These are phyloP conservation scores for Neolentinus lepideus DNA, from an alignment of 1,284 basidiomycete species.

Conservation along the genomic window DNA sequence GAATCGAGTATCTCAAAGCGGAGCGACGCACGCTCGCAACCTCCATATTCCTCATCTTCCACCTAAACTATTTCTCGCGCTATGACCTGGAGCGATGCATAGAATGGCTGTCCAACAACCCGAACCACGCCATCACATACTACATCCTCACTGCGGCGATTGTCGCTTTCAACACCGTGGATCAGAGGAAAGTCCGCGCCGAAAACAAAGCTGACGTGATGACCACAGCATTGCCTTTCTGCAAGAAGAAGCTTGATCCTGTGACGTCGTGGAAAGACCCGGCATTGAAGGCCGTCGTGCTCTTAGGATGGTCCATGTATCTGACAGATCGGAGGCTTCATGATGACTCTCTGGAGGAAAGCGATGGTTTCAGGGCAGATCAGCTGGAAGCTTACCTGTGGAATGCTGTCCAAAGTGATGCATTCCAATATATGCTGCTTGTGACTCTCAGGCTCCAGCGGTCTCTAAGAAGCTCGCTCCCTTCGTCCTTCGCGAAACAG, in stretches of 20 bases:
- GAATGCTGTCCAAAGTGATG: constrained; percentile 77
- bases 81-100: constrained; percentile 53
- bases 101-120: constrained; percentile 58
- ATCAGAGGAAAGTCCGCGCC: constrained; percentile 40
- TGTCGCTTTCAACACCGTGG: constrained; percentile 61
- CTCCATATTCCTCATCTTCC: constrained; percentile 54
- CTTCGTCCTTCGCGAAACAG: constrained; percentile 39
- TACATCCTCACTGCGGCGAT: constrained; percentile 70
- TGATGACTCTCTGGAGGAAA: constrained; percentile 58
- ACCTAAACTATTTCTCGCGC: constrained; percentile 53
- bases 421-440: constrained; percentile 69
- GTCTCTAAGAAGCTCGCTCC: constrained; percentile 31
- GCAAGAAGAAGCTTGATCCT: constrained; percentile 42
- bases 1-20: constrained; percentile 64
- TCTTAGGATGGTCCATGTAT: constrained; percentile 86
- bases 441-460: constrained; percentile 47
- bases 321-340: constrained; percentile 69
- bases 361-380: constrained; percentile 65
- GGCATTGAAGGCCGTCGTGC: constrained; percentile 67
- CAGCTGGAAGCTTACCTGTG: constrained; percentile 77
- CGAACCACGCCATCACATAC: constrained; percentile 60
- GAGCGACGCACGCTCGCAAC: constrained; percentile 63
- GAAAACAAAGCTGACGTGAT: constrained; percentile 35
- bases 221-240: constrained; percentile 36
- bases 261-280: constrained; percentile 61